A percentile compares a stretch with the other conserved stretches of the same genome.
phyloP scores from a whole-genome alignment of 306 rosid genomes.

The Vachellia pachyceras region DNA sequence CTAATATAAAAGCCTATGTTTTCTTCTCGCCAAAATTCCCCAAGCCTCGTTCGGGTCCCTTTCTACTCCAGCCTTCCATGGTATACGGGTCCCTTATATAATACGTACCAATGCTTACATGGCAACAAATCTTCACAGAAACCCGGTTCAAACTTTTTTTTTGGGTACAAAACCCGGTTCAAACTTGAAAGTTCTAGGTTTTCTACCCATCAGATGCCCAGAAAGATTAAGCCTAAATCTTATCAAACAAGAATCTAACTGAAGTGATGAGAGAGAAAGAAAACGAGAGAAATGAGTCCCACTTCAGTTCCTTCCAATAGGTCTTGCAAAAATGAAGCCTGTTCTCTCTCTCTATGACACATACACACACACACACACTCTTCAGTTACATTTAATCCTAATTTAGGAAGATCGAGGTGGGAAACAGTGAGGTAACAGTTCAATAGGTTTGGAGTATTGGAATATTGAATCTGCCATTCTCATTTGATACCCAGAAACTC shows the following conservation, averaged over 20 bases:
- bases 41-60: background rate
- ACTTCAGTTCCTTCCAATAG: background rate
- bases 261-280: background rate
- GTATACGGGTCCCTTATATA: background rate
- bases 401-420: background rate
- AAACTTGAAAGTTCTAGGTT: background rate
- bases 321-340: background rate
- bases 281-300: background rate
- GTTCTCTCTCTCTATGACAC: background rate
- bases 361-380: background rate
- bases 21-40: background rate
- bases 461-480: conserved; percentile 25
- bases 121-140: background rate
- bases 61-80: background rate
- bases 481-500: conserved; percentile 70
- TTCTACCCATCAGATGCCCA: background rate
- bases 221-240: background rate
- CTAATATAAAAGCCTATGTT: background rate
- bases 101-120: background rate
- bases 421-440: background rate
- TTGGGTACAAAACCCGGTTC: background rate
- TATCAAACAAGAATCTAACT: background rate
- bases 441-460: background rate
- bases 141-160: background rate
- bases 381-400: background rate